Conservation (phyloP, 441 rosid species). For the Jatropha podagrica region DNA sequence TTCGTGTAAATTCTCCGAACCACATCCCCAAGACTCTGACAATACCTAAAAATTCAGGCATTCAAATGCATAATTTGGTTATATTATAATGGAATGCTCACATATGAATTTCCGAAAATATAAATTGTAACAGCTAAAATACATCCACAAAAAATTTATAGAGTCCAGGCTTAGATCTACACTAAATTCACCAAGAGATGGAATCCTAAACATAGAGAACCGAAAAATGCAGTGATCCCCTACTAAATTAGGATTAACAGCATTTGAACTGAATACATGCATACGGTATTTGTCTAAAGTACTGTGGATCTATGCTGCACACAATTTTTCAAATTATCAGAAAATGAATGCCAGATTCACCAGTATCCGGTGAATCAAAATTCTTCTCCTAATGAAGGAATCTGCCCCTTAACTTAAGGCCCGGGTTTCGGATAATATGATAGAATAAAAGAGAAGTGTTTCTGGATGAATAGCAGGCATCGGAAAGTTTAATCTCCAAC, state of each 20-base stretch:
- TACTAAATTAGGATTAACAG: background rate
- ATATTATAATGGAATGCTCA: background rate
- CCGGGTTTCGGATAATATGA: background rate
- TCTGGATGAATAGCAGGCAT: conserved; percentile 3
- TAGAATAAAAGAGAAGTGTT: background rate
- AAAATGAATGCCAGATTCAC: background rate
- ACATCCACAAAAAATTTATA: background rate
- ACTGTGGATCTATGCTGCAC: background rate
- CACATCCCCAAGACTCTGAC: conserved; percentile 54
- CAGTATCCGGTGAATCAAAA: background rate
- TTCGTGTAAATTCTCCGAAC: conserved; percentile 64
- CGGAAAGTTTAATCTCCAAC: background rate
- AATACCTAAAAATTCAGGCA: conserved; percentile 50
- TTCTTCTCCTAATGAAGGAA: background rate
- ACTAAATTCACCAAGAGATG: background rate
- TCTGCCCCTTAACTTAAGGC: background rate
- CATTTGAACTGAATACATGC: background rate
- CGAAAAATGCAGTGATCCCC: background rate
- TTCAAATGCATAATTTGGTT: conserved; percentile 10
- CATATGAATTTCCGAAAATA: background rate
- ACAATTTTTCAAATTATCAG: background rate
- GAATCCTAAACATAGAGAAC: background rate
- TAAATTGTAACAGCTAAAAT: background rate
- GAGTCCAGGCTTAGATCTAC: background rate
- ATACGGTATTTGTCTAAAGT: background rate